phyloP scores from a whole-genome alignment of 2,329 filamentous ascomycete genomes.

The Neodidymelliopsis sp. region DNA sequence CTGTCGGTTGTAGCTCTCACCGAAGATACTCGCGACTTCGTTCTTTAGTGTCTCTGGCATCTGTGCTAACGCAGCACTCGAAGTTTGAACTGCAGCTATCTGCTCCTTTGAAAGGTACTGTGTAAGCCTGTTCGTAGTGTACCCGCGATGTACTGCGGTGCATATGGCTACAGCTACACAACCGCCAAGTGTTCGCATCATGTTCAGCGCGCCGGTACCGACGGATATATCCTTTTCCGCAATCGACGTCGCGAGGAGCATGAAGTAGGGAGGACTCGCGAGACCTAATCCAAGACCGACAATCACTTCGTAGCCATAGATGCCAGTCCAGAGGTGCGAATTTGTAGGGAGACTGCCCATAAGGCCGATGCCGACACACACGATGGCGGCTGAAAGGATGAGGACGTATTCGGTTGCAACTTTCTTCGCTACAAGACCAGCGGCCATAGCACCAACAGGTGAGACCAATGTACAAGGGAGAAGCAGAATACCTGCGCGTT shows the following conservation, averaged over 20 bases:
- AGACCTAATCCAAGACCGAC: slow-evolving; percentile 38
- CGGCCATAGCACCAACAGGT: slow-evolving; percentile 38
- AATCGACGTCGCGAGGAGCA: slow-evolving; percentile 33
- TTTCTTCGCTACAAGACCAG: slow-evolving; percentile 29
- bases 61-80: slow-evolving; percentile 21
- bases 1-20: slow-evolving; percentile 42
- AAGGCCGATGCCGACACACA: slow-evolving; percentile 36
- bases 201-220: slow-evolving; percentile 42
- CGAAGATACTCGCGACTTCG: slow-evolving; percentile 36
- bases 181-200: slow-evolving; percentile 43
- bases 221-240: slow-evolving; percentile 36
- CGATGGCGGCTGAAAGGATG: slow-evolving; percentile 26
- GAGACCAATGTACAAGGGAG: slow-evolving; percentile 37
- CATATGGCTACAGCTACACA: slow-evolving; percentile 43
- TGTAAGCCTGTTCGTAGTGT: slow-evolving; percentile 23
- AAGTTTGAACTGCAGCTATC: slow-evolving; percentile 28
- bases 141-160: slow-evolving; percentile 37
- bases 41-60: slow-evolving; percentile 26
- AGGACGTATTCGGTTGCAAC: slow-evolving; percentile 32
- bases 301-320: slow-evolving; percentile 41
- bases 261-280: slow-evolving; percentile 38
- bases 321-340: slow-evolving; percentile 25
- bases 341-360: slow-evolving; percentile 36
- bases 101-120: slow-evolving; percentile 33
- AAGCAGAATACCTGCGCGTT: slow-evolving; percentile 41